Base-by-base conservation (phyloP, 345 rosid species). In the Mangifera indica region DNA sequence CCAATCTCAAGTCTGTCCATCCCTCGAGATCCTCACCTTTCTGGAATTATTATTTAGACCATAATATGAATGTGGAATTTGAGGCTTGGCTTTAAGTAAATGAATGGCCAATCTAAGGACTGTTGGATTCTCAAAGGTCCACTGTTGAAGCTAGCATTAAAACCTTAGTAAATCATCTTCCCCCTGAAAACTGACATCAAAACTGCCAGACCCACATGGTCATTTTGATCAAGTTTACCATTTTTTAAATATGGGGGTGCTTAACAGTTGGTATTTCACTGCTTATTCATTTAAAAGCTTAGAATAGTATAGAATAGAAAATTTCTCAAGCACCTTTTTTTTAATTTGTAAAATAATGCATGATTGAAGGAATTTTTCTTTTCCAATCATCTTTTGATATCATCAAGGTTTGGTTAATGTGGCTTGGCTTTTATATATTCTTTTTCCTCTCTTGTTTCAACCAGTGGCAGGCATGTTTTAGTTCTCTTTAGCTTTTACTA, bases 381-480 rank as follows among this genome's bases (percentile, higher is more conserved):
- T 77, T 60, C 72, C 81, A 74, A 70, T 80, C 82, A 73, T 60
- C 73, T 76, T 79, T 81, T 77, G 64, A 63, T 61, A 74, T 81
- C 63, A 77, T 82, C 75, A 75, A 64, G 83, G 79, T 75, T 80
- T 83, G 79, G 76, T 71, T 73, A 72, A 60, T 70, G 67, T 68
- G 63, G 79, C 72, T 74, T 68, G 44, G 63, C 86, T 85, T 83
- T 82, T 74, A 79, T 74, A 73, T 83, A 74, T 80, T 81, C 76
- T 73, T 66, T 71, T 75, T 58, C 72, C 80, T 71, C 48, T 17
- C 77, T 84, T 81, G 76, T 77, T 45, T 72, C 74, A 84, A 72
- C 76, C 85, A 69, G 76, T 79, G 87, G 85, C 83, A 80, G 80
- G 79, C 88, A 88, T 72, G 84, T 79, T 69, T 17, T 77, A 67